phyloP scores from a whole-genome alignment of 2,329 filamentous ascomycete species.

The Trichocomaceae sp. region DNA sequence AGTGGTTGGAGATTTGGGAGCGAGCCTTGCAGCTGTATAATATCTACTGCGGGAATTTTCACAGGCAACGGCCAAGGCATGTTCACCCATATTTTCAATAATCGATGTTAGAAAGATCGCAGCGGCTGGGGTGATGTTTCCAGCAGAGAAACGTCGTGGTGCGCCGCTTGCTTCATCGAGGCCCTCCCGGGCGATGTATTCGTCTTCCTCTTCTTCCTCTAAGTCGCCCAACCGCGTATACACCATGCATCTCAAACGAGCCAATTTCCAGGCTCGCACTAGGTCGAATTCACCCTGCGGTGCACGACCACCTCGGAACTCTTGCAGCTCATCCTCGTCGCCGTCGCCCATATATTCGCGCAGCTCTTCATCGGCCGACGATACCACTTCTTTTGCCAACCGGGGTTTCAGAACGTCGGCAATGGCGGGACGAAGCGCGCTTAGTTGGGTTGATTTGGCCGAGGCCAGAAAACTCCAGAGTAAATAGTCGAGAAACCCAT shows the following conservation, averaged over 20 bases:
- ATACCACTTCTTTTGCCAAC: conserved; percentile 76
- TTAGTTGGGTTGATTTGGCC: conserved; percentile 70
- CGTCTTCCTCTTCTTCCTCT: conserved; percentile 95
- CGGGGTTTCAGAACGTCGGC: conserved; percentile 82
- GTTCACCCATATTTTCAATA: conserved; percentile 87
- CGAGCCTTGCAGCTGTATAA: conserved; percentile 27
- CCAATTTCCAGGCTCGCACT: conserved; percentile 91
- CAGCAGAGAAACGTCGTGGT: conserved; percentile 53
- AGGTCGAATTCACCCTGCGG: conserved; percentile 68
- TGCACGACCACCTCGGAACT: conserved; percentile 47
- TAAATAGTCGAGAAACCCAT: conserved; percentile 87
- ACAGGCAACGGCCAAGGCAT: conserved; percentile 77
- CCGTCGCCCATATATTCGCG: conserved; percentile 76
- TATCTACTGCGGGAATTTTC: conserved; percentile 60
- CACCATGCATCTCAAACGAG: conserved; percentile 91
- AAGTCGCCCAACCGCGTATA: conserved; percentile 94
- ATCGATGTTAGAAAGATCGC: conserved; percentile 96
- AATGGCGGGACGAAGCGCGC: conserved; percentile 71
- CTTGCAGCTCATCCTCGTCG: conserved; percentile 63
- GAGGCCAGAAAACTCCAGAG: conserved; percentile 82
- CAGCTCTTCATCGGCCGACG: conserved; percentile 77
- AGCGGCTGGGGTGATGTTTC: conserved; percentile 76
- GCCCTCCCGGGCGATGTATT: conserved; percentile 73
- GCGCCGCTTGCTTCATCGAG: conserved; percentile 53
- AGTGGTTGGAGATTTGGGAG: conserved; percentile 1